Evolutionary conservation across 441 rosid species (phyloP).

Genomic region (Populus hybrid): DNA sequence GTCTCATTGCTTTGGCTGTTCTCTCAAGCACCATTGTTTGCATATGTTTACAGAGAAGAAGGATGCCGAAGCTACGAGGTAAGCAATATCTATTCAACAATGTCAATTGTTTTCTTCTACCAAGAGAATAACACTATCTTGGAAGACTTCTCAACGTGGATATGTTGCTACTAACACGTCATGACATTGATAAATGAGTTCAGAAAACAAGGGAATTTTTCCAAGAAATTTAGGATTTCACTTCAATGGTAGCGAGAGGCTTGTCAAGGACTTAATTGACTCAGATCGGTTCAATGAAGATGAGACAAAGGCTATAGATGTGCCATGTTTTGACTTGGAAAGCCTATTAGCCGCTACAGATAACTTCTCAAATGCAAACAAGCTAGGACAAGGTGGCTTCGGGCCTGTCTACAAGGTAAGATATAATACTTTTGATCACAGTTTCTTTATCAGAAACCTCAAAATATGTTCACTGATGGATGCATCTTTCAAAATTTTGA

Average conservation of each 20-base stretch:
- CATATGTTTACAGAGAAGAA: conserved; percentile 39
- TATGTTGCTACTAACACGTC: background rate
- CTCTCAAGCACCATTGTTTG: conserved; percentile 33
- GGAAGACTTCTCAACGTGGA: background rate
- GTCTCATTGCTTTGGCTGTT: conserved; percentile 33
- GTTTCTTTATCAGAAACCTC: background rate
- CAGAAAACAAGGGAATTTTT: conserved; percentile 30
- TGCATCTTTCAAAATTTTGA: background rate
- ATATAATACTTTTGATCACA: too few relatives aligned
- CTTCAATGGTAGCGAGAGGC: conserved; percentile 41
- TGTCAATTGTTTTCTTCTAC: too few relatives aligned
- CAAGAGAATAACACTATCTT: background rate
- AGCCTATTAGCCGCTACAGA: conserved; percentile 49
- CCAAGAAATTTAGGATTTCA: conserved; percentile 25
- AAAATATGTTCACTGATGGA: background rate
- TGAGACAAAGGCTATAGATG: conserved; percentile 43
- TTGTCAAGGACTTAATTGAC: conserved; percentile 41
- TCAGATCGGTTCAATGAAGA: conserved; percentile 42
- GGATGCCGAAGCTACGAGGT: conserved; percentile 31
- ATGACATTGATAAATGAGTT: conserved; percentile 1
- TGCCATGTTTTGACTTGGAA: conserved; percentile 47
- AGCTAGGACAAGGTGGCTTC: conserved; percentile 62
- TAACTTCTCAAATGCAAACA: conserved; percentile 46
- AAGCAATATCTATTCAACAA: background rate
- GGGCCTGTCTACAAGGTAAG: conserved; percentile 61